phyloP scores from a whole-genome alignment of 768 basidiomycete genomes.

The Trametes cinnabarina region DNA sequence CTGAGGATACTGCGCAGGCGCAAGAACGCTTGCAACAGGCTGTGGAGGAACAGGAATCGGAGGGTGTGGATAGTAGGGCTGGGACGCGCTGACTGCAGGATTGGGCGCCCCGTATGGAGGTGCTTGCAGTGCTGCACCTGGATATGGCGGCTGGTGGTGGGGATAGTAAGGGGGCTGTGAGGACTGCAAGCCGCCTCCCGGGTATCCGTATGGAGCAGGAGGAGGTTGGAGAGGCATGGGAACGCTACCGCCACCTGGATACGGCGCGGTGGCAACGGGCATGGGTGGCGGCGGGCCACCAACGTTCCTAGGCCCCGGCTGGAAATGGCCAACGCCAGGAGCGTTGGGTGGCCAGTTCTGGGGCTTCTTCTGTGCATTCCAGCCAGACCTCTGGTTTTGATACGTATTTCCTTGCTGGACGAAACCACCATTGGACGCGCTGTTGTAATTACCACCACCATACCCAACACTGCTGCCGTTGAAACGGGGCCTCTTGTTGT shows the following conservation, averaged over 20 bases:
- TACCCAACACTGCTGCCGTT: background rate
- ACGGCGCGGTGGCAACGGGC: constrained; percentile 4
- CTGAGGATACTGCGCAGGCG: constrained; percentile 2
- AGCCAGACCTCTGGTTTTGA: background rate
- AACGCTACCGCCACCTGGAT: constrained; percentile 1
- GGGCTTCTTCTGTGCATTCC: constrained; percentile 11
- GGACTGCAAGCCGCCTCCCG: background rate
- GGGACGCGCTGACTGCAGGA: background rate
- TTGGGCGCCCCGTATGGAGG: background rate
- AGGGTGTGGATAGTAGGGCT: background rate
- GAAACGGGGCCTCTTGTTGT: constrained; percentile 12
- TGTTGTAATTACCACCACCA: background rate
- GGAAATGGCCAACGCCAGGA: constrained; percentile 1
- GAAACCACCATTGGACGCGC: background rate
- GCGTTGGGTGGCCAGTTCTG: constrained; percentile 2
- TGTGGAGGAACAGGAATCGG: constrained; percentile 1
- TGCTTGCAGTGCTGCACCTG: background rate
- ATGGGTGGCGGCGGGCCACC: background rate
- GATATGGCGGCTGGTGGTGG: background rate
- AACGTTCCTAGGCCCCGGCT: constrained; percentile 10
- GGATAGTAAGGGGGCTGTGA: background rate
- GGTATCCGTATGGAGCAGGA: background rate
- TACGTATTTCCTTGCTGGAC: background rate
- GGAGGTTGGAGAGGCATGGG: background rate
- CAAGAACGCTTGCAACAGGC: background rate